Conservation (phyloP, 73 alveolate genomes). For the Tetrahymena elliotti region DNA sequence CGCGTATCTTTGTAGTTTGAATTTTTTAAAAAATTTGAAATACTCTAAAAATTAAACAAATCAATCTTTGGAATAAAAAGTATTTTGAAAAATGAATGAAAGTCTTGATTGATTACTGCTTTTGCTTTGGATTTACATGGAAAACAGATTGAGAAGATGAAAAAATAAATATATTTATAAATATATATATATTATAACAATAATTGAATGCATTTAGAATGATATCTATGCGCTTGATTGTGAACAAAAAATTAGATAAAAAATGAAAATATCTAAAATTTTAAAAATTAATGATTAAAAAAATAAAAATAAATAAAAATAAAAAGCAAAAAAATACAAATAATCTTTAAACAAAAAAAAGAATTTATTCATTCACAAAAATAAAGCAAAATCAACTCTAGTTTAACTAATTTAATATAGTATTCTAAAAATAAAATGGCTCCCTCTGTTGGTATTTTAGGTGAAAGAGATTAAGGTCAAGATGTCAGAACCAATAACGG, state of each 20-base stretch:
- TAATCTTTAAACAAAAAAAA: not conserved
- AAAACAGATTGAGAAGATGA: not conserved
- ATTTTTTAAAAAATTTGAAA: not conserved
- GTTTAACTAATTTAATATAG: not conserved
- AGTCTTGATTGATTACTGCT: not conserved
- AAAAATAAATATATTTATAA: not conserved
- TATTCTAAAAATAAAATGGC: not conserved
- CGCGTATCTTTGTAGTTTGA: not conserved
- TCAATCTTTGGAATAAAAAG: not conserved
- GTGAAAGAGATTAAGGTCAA: constrained; percentile 91
- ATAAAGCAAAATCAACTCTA: not conserved
- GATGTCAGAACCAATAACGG: constrained; percentile 87
- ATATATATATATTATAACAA: not conserved
- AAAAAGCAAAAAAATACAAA: not conserved
- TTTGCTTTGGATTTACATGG: not conserved
- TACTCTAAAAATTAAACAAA: not conserved
- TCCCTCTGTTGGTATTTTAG: constrained; percentile 74
- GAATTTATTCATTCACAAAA: not conserved
- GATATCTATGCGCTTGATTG: not conserved
- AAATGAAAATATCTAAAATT: not conserved
- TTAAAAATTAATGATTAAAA: not conserved
- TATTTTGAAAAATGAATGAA: not conserved
- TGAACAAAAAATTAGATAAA: not conserved
- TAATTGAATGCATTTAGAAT: not conserved
- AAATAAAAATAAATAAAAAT: not conserved